Conservation (phyloP, 352 stramenopile species). For the Globisporangium echinulatum region DNA sequence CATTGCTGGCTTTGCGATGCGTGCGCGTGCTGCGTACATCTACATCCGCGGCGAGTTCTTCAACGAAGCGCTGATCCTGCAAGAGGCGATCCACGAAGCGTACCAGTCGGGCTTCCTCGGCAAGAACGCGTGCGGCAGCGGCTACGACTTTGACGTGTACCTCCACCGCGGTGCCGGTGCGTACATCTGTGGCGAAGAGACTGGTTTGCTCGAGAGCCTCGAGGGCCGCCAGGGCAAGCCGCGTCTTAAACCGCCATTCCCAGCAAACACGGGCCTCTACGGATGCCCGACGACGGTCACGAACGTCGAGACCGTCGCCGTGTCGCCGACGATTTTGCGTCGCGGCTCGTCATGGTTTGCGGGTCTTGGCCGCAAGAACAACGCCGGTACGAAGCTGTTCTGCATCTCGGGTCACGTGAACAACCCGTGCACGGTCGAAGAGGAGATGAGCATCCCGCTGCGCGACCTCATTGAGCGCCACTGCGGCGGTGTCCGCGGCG, state of each 20-base stretch:
- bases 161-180: slow-evolving; percentile 97
- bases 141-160: slow-evolving; percentile 99
- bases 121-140: slow-evolving; percentile 95
- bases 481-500: slow-evolving; percentile 96
- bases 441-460: slow-evolving; percentile 98
- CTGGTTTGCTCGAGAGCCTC: slow-evolving; percentile 96
- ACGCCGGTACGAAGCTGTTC: slow-evolving; percentile 98
- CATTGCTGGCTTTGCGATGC: slow-evolving; percentile 98
- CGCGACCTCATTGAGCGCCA: slow-evolving; percentile 98
- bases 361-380: slow-evolving; percentile 97
- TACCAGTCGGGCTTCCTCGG: slow-evolving; percentile 96
- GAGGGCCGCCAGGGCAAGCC: slow-evolving; percentile 98
- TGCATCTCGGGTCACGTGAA: slow-evolving; percentile 99
- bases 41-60: slow-evolving; percentile 99
- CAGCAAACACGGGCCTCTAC: slow-evolving; percentile 98
- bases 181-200: slow-evolving; percentile 99
- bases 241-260: slow-evolving; percentile 98
- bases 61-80: slow-evolving; percentile 97
- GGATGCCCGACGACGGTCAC: slow-evolving; percentile 99
- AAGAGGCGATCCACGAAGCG: slow-evolving; percentile 99
- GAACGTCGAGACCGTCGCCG: slow-evolving; percentile 98
- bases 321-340: slow-evolving; percentile 97
- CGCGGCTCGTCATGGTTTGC: slow-evolving; percentile 96
- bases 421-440: slow-evolving; percentile 98
- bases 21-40: slow-evolving; percentile 98